Base-by-base conservation (phyloP, 306 rosid species). In the Rosa rugosa region DNA sequence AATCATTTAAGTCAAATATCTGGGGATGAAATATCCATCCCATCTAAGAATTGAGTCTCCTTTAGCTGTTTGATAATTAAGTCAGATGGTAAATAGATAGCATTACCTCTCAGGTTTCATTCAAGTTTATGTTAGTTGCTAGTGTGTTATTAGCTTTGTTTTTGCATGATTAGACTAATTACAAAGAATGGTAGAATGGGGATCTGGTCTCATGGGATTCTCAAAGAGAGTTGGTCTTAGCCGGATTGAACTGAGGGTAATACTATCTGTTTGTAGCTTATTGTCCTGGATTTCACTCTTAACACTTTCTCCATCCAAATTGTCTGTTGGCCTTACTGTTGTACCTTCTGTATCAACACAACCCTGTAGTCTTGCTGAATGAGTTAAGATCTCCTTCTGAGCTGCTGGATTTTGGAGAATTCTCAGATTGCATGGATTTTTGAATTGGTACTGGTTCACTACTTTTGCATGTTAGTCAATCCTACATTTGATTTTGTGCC, bases 301-400 rank as follows among this genome's bases (percentile, higher is more conserved):
- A 31, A 17, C 18, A 5, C 50, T 27, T 78, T 51, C 36, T 51
- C 71, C 59, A 82, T 47, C 36, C 73, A 71, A 22, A 46, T 4
- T 67, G 63, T 25, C 63, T 47, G 73, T 77, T 75, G 83, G 72
- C 56, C 73, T 84, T 77, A 77, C 91, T 93, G 99, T 63, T 95
- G 83, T 95, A 96, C 84, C 99, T 98, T 80, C 64, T 93, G 87
- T 95, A 95, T 87, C 99, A 98, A 0, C 98, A 95, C 91, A 90
- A 95, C 84, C 99, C 99, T 14, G 91, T 91, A 86, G 91, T 91
- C 64, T 85, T 91, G 63, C 77, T 95, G 81, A 95, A 93, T 81
- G 98, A 93, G 85, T 85, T 95, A 87, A 88, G 99, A 84, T 95
- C 99, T 77, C 99, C 99, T 18, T 91, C 98, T 67, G 99, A 95